Conservation (phyloP, 1,284 basidiomycete species). For the Ustilago crameri region DNA sequence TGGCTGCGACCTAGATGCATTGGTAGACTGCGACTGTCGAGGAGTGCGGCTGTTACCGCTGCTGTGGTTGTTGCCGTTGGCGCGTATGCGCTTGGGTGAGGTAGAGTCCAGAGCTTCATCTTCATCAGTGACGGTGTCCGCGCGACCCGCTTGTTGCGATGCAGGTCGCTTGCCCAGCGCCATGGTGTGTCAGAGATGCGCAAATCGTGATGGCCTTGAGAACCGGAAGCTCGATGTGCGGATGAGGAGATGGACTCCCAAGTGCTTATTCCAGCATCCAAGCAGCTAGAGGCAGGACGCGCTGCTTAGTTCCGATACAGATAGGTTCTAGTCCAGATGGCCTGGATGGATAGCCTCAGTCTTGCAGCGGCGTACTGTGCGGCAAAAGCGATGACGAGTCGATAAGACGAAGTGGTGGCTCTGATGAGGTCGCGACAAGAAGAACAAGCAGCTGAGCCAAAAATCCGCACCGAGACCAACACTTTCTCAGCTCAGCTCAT, state of each 20-base stretch:
- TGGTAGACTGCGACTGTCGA: constrained; percentile 2
- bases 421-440: not conserved
- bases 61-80: constrained; percentile 3
- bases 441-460: not conserved
- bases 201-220: too few relatives aligned
- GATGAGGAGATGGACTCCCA: too few relatives aligned
- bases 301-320: too few relatives aligned
- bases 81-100: constrained; percentile 34
- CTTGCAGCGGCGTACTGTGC: too few relatives aligned
- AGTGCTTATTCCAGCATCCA: too few relatives aligned
- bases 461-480: constrained; percentile 25
- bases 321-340: too few relatives aligned
- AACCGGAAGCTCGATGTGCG: too few relatives aligned
- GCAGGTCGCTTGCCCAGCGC: constrained; percentile 25
- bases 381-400: too few relatives aligned
- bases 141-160: constrained; percentile 7
- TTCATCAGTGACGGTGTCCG: constrained; percentile 18
- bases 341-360: too few relatives aligned
- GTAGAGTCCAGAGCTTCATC: constrained; percentile 28
- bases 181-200: constrained; percentile 12
- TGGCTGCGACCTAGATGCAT: constrained; percentile 7
- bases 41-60: constrained; percentile 7
- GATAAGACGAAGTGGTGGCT: too few relatives aligned
- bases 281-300: too few relatives aligned
- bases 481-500: constrained; percentile 10